Evolutionary conservation across 106 monocot species (phyloP), one percentile per base, ranked within the genome.

Genomic region (Phalaenopsis aphrodite): DNA sequence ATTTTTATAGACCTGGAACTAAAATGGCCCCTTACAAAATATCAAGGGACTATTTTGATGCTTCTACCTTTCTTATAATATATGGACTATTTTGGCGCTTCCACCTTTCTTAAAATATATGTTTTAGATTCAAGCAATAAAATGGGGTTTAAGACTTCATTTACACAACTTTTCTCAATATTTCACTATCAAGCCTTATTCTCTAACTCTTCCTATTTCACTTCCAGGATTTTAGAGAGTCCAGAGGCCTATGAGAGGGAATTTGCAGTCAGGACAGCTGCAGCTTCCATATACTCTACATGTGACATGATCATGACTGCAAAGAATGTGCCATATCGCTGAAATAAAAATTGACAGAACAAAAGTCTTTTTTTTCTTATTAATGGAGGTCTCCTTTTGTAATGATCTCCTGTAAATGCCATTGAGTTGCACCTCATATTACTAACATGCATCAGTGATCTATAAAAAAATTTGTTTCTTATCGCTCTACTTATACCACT

Each of bases 231-330:
- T 42, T 48, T 66, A 64, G 92, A 83, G 75, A 84, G 83, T 49
- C 72, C 42, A 12, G 94, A 87, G 55, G 56, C 77, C 52, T 61
- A 77, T 12, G 89, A 95, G 56, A 80, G 48, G 42, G 90, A 89
- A 75, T 79, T 72, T 73, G 90, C 89, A 23, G 86, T 95, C 38
- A 82, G 82, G 57, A 92, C 95, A 72, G 92, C 95, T 47, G 95
- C 95, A 23, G 95, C 95, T 66, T 95, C 95, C 47, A 85, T 95
- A 58, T 92, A 95, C 77, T 95, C 95, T 11, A 90, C 92, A 49
- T 86, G 92, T 81, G 90, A 81, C 81, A 76, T 95, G 74, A 84
- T 89, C 78, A 85, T 87, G 85, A 87, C 84, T 18, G 79, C 76
- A 64, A 84, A 88, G 75, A 90, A 94, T 46, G 68, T 85, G 64